These are phyloP conservation scores for Mortierella sp. DNA, from an alignment of 371 early-diverging fungal species.

Conservation along the genomic window DNA sequence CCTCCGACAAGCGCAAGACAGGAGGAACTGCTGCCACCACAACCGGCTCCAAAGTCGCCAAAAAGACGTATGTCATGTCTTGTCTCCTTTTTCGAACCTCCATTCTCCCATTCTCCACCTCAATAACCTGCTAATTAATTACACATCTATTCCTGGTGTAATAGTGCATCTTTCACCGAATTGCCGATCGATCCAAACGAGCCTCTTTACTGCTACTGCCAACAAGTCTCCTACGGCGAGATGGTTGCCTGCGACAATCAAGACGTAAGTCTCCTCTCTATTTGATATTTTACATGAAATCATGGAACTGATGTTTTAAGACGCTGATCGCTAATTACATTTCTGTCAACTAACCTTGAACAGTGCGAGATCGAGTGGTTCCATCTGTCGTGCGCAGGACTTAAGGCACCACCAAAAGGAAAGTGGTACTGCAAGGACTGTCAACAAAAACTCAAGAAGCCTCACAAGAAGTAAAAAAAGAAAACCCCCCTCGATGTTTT, in stretches of 20 bases:
- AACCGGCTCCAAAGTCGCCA: slow-evolving; percentile 34
- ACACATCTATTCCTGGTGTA: neutral
- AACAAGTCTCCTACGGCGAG: slow-evolving; percentile 96
- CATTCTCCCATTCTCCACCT: too few species aligned
- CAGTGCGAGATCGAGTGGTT: slow-evolving; percentile 97
- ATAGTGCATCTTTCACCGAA: slow-evolving; percentile 66
- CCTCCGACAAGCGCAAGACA: slow-evolving; percentile 46
- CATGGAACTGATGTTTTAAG: neutral
- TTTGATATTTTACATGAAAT: neutral
- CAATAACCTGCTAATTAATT: neutral
- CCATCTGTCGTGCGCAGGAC: slow-evolving; percentile 94
- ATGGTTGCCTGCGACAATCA: slow-evolving; percentile 98
- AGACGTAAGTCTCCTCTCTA: slow-evolving; percentile 70
- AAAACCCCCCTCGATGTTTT: too few species aligned
- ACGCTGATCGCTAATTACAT: neutral
- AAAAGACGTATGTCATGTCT: slow-evolving; percentile 47
- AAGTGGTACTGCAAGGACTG: slow-evolving; percentile 95
- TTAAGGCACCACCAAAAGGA: slow-evolving; percentile 88
- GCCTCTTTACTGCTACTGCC: slow-evolving; percentile 95
- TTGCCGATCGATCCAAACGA: slow-evolving; percentile 95
- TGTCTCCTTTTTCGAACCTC: neutral
- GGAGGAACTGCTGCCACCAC: slow-evolving; percentile 22
- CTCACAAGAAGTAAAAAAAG: slow-evolving; percentile 63
- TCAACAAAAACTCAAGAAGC: slow-evolving; percentile 69
- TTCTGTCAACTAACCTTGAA: neutral